Evolutionary conservation across 169 alveolate species (phyloP), one percentile per base, ranked within the genome.

Genomic region (Plasmodium gallinaceum): DNA sequence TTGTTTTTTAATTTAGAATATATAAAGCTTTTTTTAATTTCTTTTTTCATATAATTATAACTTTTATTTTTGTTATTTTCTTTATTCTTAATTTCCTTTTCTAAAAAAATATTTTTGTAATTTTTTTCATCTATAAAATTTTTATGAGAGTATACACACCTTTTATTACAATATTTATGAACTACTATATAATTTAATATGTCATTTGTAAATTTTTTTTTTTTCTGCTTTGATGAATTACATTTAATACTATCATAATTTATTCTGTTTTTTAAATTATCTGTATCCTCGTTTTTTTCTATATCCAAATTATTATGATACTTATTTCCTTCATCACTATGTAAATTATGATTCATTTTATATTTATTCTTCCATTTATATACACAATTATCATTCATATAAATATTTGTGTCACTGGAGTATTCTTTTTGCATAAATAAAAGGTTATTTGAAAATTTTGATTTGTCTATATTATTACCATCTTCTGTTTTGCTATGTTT

Each of bases 151-250:
- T 64, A 37, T 9, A 12, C 69, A 46, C n/a, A 64, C 24, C 18
- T 51, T 8, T 46, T 20, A 78, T 58, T 62, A 43, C 12, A 5
- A 48, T 46, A 26, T 39, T 48, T 24, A 7, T 78, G 89, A 16
- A 78, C 72, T 12, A 78, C 26, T 42, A 78, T 64, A 78, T 78
- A 45, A 45, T 51, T 78, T 26, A 64, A 57, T 32, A 78, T 48
- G 57, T 64, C 60, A 16, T 65, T 32, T 32, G 39, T 4, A 5
- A 7, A 39, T 5, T 43, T 60, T 10, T 64, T 18, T 58, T 58
- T 74, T 12, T n/a, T 64, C n/a, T 12, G 24, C 7, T 2, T 22
- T 72, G 65, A 14, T 2, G 7, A 6, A 32, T 8, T 14, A 16
- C 60, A 46, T 16, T 5, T 43, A 10, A 16, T 39, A 26, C 12